A percentile compares a stretch with the other conserved stretches of the same genome.
phyloP scores from a whole-genome alignment of 768 basidiomycete genomes.

The Rhodosporidiobolus sp. region DNA sequence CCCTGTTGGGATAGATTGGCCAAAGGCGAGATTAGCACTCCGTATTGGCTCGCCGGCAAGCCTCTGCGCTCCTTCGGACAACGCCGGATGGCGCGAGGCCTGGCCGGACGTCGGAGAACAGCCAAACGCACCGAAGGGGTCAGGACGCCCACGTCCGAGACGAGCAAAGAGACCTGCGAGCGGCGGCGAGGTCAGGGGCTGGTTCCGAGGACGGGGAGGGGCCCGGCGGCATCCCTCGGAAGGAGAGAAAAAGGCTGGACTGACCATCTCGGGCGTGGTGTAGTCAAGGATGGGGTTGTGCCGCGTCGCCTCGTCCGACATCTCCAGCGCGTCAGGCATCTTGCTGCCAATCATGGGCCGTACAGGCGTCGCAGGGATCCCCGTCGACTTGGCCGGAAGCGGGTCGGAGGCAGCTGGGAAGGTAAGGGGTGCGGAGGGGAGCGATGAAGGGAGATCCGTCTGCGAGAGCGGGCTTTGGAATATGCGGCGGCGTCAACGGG shows the following conservation, averaged over 20 bases:
- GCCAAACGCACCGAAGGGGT: slow-evolving; percentile 54
- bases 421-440: slow-evolving; percentile 64
- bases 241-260: background rate
- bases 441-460: slow-evolving; percentile 76
- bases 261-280: slow-evolving; percentile 86
- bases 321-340: slow-evolving; percentile 50
- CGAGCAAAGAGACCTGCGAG: slow-evolving; percentile 64
- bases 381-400: background rate
- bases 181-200: background rate
- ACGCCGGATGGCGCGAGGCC: background rate
- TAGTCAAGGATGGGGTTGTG: slow-evolving; percentile 89
- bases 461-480: slow-evolving; percentile 61
- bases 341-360: slow-evolving; percentile 31
- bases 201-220: too few relatives aligned
- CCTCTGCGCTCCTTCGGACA: background rate
- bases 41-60: background rate
- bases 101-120: background rate
- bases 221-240: too few relatives aligned
- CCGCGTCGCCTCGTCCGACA: slow-evolving; percentile 78
- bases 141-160: slow-evolving; percentile 88
- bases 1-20: slow-evolving; percentile 67
- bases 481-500: background rate
- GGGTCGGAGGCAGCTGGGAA: slow-evolving; percentile 49
- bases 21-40: slow-evolving; percentile 72
- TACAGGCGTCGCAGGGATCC: slow-evolving; percentile 34